Evolutionary conservation across 2,329 filamentous ascomycete species (phyloP), one percentile per base, ranked within the genome.

Genomic region (Aspergillus tubingensis): DNA sequence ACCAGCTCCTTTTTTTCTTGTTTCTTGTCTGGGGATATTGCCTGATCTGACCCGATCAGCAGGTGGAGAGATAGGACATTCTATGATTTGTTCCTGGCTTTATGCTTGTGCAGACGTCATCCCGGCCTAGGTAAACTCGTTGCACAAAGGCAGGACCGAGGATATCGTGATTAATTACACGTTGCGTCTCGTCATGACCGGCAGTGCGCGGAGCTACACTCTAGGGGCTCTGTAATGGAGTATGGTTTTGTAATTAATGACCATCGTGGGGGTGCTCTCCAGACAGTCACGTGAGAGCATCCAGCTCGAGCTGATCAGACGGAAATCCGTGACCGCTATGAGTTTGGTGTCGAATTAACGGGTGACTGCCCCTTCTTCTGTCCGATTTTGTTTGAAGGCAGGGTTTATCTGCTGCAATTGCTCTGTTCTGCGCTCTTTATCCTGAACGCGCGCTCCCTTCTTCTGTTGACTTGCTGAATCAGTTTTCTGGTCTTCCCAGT

Each of bases 41-140:
- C 56, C 47, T 51, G 56, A 61, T 63, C 61, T 59, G 57, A 54
- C 50, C 56, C 62, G 62, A 49, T 44, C 54, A 62, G 55, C 57
- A 59, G 54, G 63, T 63, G 63, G 63, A 62, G 62, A 57, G 27
- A 48, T 54, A 56, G 59, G 59, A 44, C 51, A 62, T 56, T 62
- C 32, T 59, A 43, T 44, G 54, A 59, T 55, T 39, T 49, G 23
- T 32, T 21, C 41, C 41, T 44, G 53, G 19, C 30, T 7, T n/a
- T 32, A 50, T 56, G 36, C 53, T 57, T 19, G 51, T 38, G 39
- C 51, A 54, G 54, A 57, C 59, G 62, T 62, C 62, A 62, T 62
- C 17, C 41, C 41, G 41, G 41, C 41, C 41, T 44, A 44, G 41
- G 41, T 44, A 44, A 43, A 17, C 11, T 60, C 61, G 59, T 50